Base-by-base conservation (phyloP, 2,329 filamentous ascomycete genomes). In the Xylariaceae sp. region DNA sequence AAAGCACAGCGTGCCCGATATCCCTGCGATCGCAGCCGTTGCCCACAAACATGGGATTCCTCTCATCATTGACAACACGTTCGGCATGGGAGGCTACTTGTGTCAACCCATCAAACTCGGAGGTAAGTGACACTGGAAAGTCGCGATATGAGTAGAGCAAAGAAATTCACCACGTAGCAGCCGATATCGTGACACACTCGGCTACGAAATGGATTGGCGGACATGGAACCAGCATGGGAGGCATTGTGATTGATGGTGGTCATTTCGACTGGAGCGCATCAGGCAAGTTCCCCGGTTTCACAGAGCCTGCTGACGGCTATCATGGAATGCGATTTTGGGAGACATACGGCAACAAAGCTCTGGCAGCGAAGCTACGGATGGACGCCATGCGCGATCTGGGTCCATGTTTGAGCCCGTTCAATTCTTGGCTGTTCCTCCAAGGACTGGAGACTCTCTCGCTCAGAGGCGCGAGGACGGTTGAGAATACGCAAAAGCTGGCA, bases 171-270 rank as follows among this genome's bases (percentile, higher is more conserved):
- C 45, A 19, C 35, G 22, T 7, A 7, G 22, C 33, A 54, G 85
- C 82, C 44, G 85, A 89, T 57, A 87, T 88, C 49, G 78, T 88
- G 42, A 82, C 86, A 11, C 84, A 88, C 69, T 85, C 80, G 30
- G 82, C 82, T 12, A 87, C 83, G 2, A 88, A 88, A 65, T 88
- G 85, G 85, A 87, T 88, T 51, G 84, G 85, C 42, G 85, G 85
- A 22, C 85, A 88, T 62, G 85, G 85, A 35, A 86, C 85, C 17
- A 87, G 84, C 12, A 83, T 87, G 61, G 85, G 76, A 35, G 85
- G 85, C 47, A 75, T 87, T 22, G 75, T 88, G 11, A 73, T 88
- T 44, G 85, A 87, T 67, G 78, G 80, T 49, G 84, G 85, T 42
- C 85, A 84, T 59, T 88, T 88, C 60, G 81, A 87, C 70, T 88